Evolutionary conservation across 108 stramenopile species (phyloP).

Genomic region (Discostella stelligeroides): DNA sequence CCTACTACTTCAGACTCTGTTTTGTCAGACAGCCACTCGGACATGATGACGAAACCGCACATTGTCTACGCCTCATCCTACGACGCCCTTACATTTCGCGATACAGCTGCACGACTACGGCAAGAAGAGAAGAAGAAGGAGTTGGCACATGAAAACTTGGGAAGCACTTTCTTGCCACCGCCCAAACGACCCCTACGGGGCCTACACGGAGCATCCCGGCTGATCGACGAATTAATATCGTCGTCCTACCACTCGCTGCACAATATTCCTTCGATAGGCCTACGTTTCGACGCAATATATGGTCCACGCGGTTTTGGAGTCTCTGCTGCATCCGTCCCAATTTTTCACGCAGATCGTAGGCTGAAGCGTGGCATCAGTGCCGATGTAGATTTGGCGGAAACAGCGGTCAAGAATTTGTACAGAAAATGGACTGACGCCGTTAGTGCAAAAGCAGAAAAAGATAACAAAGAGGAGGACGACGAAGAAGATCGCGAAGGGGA

Average conservation of each 20-base stretch:
- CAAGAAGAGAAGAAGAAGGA: constrained; percentile 10
- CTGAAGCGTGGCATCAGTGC: constrained; percentile 28
- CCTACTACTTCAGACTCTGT: too few relatives aligned
- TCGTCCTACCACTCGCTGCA: constrained; percentile 54
- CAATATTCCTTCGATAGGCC: constrained; percentile 52
- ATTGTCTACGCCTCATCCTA: constrained; percentile 49
- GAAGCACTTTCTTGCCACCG: not conserved
- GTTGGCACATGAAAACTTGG: constrained; percentile 22
- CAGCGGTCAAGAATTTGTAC: constrained; percentile 29
- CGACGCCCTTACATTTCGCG: constrained; percentile 35
- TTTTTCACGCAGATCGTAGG: constrained; percentile 28
- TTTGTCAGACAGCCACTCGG: constrained; percentile 15
- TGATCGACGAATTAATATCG: constrained; percentile 74
- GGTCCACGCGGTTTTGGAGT: constrained; percentile 76
- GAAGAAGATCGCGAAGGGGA: constrained; percentile 5
- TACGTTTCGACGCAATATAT: constrained; percentile 69
- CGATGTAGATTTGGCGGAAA: constrained; percentile 42
- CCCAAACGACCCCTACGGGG: constrained; percentile 21
- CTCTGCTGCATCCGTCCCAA: constrained; percentile 43
- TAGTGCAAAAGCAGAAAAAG: not conserved
- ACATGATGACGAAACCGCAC: constrained; percentile 32
- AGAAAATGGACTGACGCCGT: constrained; percentile 22
- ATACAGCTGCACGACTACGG: constrained; percentile 36
- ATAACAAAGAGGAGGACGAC: not conserved
- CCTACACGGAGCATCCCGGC: constrained; percentile 37